Percentiles rank a stretch among this genome's conserved stretches.
phyloP scores from a whole-genome alignment of 305 asterid genomes.

The Petunia hybrid region DNA sequence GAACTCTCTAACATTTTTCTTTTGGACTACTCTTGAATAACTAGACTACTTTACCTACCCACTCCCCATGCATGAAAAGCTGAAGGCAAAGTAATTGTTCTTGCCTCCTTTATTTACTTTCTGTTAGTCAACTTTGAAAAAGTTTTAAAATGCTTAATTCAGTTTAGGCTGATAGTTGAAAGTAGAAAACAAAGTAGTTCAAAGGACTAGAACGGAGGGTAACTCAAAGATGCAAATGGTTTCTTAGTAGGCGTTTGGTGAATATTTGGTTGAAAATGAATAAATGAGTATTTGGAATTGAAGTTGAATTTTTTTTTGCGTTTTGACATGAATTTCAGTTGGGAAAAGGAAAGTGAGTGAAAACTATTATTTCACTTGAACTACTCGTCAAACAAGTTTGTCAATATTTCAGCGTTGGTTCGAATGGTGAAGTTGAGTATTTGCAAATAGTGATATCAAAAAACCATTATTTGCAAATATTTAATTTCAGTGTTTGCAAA shows the following conservation, averaged over 20 bases:
- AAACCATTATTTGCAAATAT: no score
- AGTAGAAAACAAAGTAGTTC: background rate
- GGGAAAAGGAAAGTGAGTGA: no score
- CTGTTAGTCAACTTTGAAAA: background rate
- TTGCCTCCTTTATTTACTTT: constrained; percentile 16
- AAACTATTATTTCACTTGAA: no score
- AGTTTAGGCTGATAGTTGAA: background rate
- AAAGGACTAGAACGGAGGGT: background rate
- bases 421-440: no score
- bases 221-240: constrained; percentile 10
- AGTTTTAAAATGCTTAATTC: background rate
- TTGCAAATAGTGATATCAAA: no score
- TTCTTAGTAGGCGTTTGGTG: background rate
- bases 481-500: no score
- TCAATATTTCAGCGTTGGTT: no score
- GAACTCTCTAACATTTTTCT: background rate
- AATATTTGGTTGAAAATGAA: no score
- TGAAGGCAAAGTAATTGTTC: constrained; percentile 2
- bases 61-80: constrained; percentile 3
- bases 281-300: no score
- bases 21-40: constrained; percentile 17
- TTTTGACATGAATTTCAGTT: no score
- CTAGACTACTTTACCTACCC: background rate
- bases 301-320: no score
- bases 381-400: no score